These are phyloP conservation scores for Batrachochytrium dendrobatidis DNA, from an alignment of 371 early-diverging fungal species.

Conservation along the genomic window DNA sequence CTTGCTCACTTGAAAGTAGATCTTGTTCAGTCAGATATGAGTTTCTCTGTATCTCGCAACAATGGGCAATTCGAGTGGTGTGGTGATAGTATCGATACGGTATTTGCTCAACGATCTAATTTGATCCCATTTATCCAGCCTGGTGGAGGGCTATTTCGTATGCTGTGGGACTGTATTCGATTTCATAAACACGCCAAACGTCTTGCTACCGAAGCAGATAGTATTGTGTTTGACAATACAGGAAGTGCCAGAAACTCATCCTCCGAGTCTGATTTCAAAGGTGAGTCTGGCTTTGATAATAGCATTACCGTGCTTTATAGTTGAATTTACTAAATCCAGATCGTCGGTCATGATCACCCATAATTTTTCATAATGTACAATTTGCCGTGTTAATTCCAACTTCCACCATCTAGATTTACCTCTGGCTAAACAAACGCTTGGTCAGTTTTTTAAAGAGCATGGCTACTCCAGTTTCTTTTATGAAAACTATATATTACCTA, in stretches of 20 bases:
- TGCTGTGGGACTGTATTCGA: slow-evolving; percentile 43
- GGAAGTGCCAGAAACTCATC: slow-evolving; percentile 16
- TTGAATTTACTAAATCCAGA: neutral
- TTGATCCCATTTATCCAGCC: slow-evolving; percentile 21
- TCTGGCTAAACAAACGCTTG: slow-evolving; percentile 32
- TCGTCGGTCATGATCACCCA: neutral
- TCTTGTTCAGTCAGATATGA: slow-evolving; percentile 41
- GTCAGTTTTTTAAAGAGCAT: slow-evolving; percentile 39
- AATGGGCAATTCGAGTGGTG: slow-evolving; percentile 57
- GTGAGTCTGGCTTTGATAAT: slow-evolving; percentile 1
- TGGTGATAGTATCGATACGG: slow-evolving; percentile 40
- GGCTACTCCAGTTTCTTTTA: slow-evolving; percentile 45
- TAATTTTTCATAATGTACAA: neutral
- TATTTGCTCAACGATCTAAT: slow-evolving; percentile 49
- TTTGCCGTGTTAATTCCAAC: no score
- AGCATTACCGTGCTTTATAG: neutral
- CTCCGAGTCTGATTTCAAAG: slow-evolving; percentile 6
- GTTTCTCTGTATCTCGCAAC: slow-evolving; percentile 49
- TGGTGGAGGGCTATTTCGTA: slow-evolving; percentile 34
- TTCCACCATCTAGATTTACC: slow-evolving; percentile 15
- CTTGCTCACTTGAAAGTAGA: slow-evolving; percentile 36
- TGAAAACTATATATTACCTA: slow-evolving; percentile 50
- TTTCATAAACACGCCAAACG: slow-evolving; percentile 45
- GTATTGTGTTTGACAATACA: slow-evolving; percentile 24
- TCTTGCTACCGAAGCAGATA: slow-evolving; percentile 35